Evolutionary conservation across 768 basidiomycete genomes (phyloP).

Genomic region (Saitozyma podzolica): DNA sequence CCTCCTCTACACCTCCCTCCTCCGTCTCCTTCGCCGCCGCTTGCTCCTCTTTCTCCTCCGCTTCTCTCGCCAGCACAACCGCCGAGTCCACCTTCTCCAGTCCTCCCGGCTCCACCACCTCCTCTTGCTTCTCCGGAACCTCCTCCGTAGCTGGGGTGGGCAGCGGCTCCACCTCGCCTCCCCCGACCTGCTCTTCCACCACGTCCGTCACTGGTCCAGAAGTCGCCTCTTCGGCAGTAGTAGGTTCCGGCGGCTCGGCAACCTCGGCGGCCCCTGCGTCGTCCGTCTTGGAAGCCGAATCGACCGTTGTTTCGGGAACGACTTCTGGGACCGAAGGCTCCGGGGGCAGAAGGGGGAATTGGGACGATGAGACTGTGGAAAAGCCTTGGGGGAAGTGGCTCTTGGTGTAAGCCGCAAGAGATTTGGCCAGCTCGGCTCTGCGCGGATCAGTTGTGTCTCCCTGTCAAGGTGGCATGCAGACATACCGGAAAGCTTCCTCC

Average conservation of each 20-base stretch:
- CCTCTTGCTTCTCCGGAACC: constrained; percentile 21
- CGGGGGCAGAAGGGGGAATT: constrained; percentile 56
- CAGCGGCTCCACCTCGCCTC: constrained; percentile 32
- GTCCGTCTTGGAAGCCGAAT: not conserved
- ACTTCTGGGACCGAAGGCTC: constrained; percentile 22
- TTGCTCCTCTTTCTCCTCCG: constrained; percentile 30
- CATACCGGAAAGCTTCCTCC: constrained; percentile 74
- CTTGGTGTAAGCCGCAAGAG: constrained; percentile 66
- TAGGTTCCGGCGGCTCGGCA: constrained; percentile 2
- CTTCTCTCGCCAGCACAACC: constrained; percentile 3
- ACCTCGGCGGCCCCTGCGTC: not conserved
- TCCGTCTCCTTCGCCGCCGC: constrained; percentile 14
- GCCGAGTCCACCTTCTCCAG: constrained; percentile 31
- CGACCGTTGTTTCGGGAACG: constrained; percentile 40
- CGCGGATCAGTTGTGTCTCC: constrained; percentile 4
- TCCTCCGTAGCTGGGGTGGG: constrained; percentile 33
- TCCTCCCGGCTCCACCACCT: constrained; percentile 29
- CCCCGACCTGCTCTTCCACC: constrained; percentile 28
- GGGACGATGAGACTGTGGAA: constrained; percentile 61
- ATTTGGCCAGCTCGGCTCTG: constrained; percentile 70
- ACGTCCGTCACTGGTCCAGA: constrained; percentile 26
- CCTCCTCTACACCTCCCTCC: constrained; percentile 8
- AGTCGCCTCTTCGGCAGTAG: not conserved
- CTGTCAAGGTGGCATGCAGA: not conserved
- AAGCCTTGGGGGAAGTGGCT: constrained; percentile 85